Evolutionary conservation across 208 protist species (phyloP).

Genomic region (Acanthamoeba castellanii): DNA sequence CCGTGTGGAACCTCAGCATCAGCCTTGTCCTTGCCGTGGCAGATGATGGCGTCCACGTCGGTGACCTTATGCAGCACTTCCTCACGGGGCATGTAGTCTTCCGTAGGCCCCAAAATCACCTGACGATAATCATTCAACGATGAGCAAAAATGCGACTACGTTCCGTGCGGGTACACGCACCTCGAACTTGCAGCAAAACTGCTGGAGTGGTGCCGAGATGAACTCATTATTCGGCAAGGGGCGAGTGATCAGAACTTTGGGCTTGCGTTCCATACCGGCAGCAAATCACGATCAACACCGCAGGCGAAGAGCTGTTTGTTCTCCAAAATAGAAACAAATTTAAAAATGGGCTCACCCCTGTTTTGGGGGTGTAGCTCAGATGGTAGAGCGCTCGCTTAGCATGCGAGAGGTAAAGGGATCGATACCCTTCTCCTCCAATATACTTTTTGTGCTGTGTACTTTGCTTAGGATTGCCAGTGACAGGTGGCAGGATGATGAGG

Average conservation of each 20-base stretch:
- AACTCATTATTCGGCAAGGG: not conserved
- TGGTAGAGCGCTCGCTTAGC: not conserved
- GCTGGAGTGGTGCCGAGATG: not conserved
- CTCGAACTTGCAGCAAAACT: not conserved
- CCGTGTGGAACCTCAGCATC: not conserved
- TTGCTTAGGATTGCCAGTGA: no score
- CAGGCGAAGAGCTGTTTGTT: no score
- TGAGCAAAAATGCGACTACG: no score
- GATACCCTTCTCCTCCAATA: not conserved
- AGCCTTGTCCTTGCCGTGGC: slow-evolving; percentile 35
- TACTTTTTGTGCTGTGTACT: no score
- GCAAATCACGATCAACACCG: not conserved
- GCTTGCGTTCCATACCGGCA: not conserved
- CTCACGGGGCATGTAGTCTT: not conserved
- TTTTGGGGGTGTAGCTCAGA: not conserved
- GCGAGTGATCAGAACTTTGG: not conserved
- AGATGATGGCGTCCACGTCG: slow-evolving; percentile 6
- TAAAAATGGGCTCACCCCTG: no score
- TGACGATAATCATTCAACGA: not conserved
- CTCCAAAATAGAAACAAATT: not conserved
- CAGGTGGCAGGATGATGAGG: no score
- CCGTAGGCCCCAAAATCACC: not conserved
- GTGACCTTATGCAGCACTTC: not conserved
- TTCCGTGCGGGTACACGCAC: not conserved
- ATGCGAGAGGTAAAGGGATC: not conserved